Conservation (phyloP, 2,329 filamentous ascomycete genomes). For the Colletotrichum lindemuthianum region DNA sequence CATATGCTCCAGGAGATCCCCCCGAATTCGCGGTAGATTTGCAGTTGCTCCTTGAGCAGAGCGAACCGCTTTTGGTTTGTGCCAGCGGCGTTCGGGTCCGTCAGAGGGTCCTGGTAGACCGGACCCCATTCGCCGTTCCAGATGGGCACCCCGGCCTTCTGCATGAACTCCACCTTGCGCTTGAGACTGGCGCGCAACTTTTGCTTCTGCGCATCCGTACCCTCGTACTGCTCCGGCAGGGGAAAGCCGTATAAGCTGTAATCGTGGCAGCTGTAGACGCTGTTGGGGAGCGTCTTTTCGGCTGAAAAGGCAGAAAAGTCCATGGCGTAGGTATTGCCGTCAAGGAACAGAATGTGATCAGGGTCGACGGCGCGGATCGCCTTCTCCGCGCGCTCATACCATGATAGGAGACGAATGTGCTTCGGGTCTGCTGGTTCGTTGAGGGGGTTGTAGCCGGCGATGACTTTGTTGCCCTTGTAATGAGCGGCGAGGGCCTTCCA, state of each 20-base stretch:
- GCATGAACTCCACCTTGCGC: constrained; percentile 57
- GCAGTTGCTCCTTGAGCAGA: constrained; percentile 53
- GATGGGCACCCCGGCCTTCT: constrained; percentile 50
- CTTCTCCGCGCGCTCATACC: constrained; percentile 48
- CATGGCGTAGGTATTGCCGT: constrained; percentile 60
- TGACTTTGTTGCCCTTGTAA: constrained; percentile 53
- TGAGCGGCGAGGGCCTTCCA: constrained; percentile 54
- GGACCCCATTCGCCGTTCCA: constrained; percentile 65
- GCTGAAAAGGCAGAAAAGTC: constrained; percentile 56
- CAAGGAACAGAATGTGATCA: constrained; percentile 56
- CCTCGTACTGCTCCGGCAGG: constrained; percentile 48
- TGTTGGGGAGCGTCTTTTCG: constrained; percentile 54
- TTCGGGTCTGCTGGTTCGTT: constrained; percentile 38
- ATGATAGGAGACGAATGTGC: constrained; percentile 46
- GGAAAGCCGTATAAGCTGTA: constrained; percentile 64
- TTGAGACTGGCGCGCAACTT: constrained; percentile 52
- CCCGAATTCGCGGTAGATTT: constrained; percentile 46
- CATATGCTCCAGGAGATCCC: constrained; percentile 68
- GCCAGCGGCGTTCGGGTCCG: constrained; percentile 48
- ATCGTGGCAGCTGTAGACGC: constrained; percentile 64
- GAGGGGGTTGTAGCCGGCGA: constrained; percentile 53
- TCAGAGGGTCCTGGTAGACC: constrained; percentile 53
- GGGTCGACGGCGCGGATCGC: constrained; percentile 49
- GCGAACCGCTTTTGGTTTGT: constrained; percentile 54
- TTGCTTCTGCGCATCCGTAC: constrained; percentile 53